Base-by-base conservation (phyloP, 2,329 filamentous ascomycete species). In the Monilinia fructigena region DNA sequence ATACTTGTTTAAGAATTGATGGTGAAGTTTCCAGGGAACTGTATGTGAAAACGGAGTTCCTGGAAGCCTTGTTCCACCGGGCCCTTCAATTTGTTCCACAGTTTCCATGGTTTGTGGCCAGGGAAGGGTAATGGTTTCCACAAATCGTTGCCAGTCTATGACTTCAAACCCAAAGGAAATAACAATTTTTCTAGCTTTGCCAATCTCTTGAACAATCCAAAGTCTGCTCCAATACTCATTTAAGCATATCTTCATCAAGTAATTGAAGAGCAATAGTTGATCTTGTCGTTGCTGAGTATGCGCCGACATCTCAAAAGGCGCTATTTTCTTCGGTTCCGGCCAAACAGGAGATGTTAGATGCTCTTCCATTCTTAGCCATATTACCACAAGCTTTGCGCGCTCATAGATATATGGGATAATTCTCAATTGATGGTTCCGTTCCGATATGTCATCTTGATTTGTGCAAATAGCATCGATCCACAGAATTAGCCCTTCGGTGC, bases 161-260 rank as follows among this genome's bases (percentile, higher is more conserved):
- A 52, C 48, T 11, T 63, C 63, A 1, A 60, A 61, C 11, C 70
- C 72, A 55, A 73, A 75, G 28, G 71, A 72, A 3, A 77, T 70
- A 45, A 67, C 65, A 4, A 75, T 63, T 10, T 68, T 60, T 11
- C 66, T 55, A 6, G 75, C 75, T 23, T 68, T 67, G 0, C 69
- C 68, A 45, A 76, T 70, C 52, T 77, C 75, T 52, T 76, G 75
- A 20, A 76, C 67, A 20, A 75, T 73, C 74, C 72, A 72, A 11
- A 73, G 47, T 28, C 71, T 59, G 2, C 62, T 50, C 71, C 72
- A 72, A 40, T 73, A 74, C 11, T 52, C 42, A 53, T 72, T 64
- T 14, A 18, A 54, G 55, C 69, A 71, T 23, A 74, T 23, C 3
- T n/a, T 14, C n/a, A 42, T 28, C 11, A 67, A n/a, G 14, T 45